Percentiles rank a stretch among this genome's conserved stretches.
Conservation (phyloP, 306 rosid species). For the Vicia faba region DNA sequence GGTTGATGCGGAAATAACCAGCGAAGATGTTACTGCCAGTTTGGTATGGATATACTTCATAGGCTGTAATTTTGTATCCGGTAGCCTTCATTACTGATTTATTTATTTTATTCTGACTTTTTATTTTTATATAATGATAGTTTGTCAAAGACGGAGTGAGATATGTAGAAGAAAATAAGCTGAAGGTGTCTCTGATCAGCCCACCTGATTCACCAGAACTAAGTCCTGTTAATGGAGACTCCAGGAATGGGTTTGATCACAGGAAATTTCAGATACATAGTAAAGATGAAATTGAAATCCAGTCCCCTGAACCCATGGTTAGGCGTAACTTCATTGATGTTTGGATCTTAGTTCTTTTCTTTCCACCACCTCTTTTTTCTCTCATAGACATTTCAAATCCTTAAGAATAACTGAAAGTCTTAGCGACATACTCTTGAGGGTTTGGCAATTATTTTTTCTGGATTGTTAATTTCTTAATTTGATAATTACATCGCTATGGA, state of each 20-base stretch:
- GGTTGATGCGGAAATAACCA: conserved; percentile 61
- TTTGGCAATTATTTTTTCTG: conserved; percentile 23
- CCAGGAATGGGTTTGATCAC: conserved; percentile 48
- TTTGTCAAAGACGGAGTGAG: conserved; percentile 66
- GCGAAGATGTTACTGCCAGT: conserved; percentile 68
- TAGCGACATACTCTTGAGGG: conserved; percentile 16
- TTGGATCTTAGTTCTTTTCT: conserved; percentile 33
- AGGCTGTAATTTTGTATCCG: conserved; percentile 28
- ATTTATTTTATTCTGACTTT: conserved; percentile 33
- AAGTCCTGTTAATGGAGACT: conserved; percentile 59
- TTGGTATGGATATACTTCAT: conserved; percentile 56
- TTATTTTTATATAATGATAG: conserved; percentile 44
- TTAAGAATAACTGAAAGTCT: conserved; percentile 27
- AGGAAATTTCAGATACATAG: conserved; percentile 45
- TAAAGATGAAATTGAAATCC: conserved; percentile 45
- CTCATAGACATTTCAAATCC: conserved; percentile 35
- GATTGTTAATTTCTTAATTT: conserved; percentile 27
- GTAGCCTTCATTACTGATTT: conserved; percentile 25
- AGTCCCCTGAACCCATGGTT: conserved; percentile 51
- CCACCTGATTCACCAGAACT: conserved; percentile 61
- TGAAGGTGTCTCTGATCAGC: conserved; percentile 68
- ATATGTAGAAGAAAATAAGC: conserved; percentile 74
- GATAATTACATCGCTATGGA: neutral
- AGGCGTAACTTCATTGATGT: conserved; percentile 41
- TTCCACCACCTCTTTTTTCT: conserved; percentile 21